Conservation (phyloP, 2,329 filamentous ascomycete genomes). For the Cladosporium sp. region DNA sequence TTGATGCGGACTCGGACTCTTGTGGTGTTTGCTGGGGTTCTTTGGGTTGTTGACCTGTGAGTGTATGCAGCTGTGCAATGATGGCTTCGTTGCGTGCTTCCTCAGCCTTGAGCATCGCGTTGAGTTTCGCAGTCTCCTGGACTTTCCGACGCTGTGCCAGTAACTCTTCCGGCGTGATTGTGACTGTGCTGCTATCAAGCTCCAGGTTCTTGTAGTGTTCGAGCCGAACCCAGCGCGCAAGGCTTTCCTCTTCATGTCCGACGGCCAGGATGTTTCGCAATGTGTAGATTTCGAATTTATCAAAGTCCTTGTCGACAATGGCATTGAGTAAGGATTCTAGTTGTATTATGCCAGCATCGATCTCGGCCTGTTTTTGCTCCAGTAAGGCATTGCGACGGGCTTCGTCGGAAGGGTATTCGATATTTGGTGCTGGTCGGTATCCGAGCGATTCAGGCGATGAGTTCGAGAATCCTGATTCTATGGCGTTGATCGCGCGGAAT, state of each 20-base stretch:
- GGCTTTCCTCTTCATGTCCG: slow-evolving; percentile 38
- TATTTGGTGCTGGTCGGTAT: slow-evolving; percentile 47
- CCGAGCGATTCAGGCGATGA: slow-evolving; percentile 73
- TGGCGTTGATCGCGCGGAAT: slow-evolving; percentile 80
- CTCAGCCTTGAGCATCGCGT: slow-evolving; percentile 65
- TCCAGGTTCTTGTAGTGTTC: slow-evolving; percentile 69
- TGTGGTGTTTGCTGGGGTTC: slow-evolving; percentile 5
- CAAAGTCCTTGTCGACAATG: slow-evolving; percentile 48
- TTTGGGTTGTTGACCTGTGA: slow-evolving; percentile 38
- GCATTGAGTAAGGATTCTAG: slow-evolving; percentile 47
- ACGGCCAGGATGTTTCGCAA: slow-evolving; percentile 65
- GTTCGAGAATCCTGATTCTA: slow-evolving; percentile 74
- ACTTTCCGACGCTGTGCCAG: slow-evolving; percentile 67
- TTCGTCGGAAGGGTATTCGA: slow-evolving; percentile 13
- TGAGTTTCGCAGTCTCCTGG: slow-evolving; percentile 72
- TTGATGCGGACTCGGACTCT: slow-evolving; percentile 9
- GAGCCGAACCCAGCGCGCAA: slow-evolving; percentile 72
- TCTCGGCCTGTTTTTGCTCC: slow-evolving; percentile 42
- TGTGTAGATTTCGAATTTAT: slow-evolving; percentile 66
- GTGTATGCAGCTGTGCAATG: slow-evolving; percentile 58
- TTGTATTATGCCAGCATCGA: slow-evolving; percentile 68
- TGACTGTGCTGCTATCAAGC: slow-evolving; percentile 29
- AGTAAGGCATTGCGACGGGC: slow-evolving; percentile 23
- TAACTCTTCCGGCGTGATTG: slow-evolving; percentile 63
- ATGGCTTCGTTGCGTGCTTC: slow-evolving; percentile 66